Evolutionary conservation across 2,329 filamentous ascomycete species (phyloP).

Genomic region (Gaeumannomyces tritici): DNA sequence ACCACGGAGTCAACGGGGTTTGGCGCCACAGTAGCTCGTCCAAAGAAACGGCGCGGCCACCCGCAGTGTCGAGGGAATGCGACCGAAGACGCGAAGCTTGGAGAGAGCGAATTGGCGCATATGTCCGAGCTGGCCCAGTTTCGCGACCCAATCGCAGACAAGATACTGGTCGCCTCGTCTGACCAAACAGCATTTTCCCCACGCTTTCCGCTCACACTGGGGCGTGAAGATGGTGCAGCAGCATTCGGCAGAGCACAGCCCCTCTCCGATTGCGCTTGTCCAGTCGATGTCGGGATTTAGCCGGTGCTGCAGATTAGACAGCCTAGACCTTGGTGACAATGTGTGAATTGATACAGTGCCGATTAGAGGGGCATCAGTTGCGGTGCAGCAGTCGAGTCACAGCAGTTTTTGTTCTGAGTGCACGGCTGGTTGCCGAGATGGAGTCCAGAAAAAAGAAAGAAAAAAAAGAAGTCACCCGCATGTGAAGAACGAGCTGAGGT

Average conservation of each 20-base stretch:
- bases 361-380: too few relatives aligned
- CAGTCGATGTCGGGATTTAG: background rate
- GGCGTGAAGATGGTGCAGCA: background rate
- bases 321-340: background rate
- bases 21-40: too few relatives aligned
- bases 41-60: background rate
- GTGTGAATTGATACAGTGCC: background rate
- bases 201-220: background rate
- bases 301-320: background rate
- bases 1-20: too few relatives aligned
- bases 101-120: too few relatives aligned
- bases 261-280: background rate
- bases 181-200: background rate
- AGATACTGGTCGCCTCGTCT: background rate
- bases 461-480: background rate
- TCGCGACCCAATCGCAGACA: too few relatives aligned
- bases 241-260: background rate
- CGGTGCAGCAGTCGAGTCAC: too few relatives aligned
- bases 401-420: background rate
- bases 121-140: too few relatives aligned
- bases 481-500: background rate
- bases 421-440: too few relatives aligned
- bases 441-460: background rate
- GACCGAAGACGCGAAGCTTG: background rate
- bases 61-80: background rate